These are phyloP conservation scores for Tylopilus sp. DNA, from an alignment of 1,284 basidiomycete genomes.

Conservation along the genomic window DNA sequence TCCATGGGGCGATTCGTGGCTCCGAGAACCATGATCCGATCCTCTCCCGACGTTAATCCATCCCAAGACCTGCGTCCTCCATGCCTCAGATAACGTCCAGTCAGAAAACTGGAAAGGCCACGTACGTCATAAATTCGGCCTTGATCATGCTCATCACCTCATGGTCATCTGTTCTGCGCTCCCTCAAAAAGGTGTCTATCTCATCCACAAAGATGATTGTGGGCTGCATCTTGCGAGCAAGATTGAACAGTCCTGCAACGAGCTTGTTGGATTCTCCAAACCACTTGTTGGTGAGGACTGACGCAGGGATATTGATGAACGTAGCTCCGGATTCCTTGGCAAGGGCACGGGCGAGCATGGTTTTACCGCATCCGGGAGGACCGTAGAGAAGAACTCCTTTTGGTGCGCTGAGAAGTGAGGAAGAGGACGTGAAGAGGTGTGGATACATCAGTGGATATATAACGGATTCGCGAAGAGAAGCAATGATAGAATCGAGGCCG, in stretches of 20 bases:
- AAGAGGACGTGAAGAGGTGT: conserved; percentile 84
- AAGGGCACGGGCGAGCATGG: conserved; percentile 95
- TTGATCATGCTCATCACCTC: conserved; percentile 99
- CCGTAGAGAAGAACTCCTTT: conserved; percentile 91
- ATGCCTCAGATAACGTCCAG: not conserved
- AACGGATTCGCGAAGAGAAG: conserved; percentile 93
- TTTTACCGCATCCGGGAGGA: conserved; percentile 95
- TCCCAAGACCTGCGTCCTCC: conserved; percentile 86
- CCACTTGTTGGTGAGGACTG: conserved; percentile 92
- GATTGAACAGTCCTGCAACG: conserved; percentile 91
- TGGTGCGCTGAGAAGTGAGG: conserved; percentile 76
- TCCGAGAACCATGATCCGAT: conserved; percentile 93
- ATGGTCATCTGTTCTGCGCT: conserved; percentile 91
- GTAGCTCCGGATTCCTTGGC: conserved; percentile 98
- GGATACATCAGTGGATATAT: conserved; percentile 97
- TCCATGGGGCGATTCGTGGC: conserved; percentile 97
- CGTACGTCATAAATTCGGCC: conserved; percentile 99
- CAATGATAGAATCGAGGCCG: conserved; percentile 95
- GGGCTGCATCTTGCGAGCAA: conserved; percentile 87
- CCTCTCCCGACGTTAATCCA: conserved; percentile 87
- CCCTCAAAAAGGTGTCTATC: conserved; percentile 95
- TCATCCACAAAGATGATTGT: conserved; percentile 98
- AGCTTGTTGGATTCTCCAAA: conserved; percentile 99
- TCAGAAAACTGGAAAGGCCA: not conserved
- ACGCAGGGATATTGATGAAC: conserved; percentile 92